These are phyloP conservation scores for Thielaviopsis musarum DNA, from an alignment of 2,329 filamentous ascomycete species.

Conservation along the genomic window DNA sequence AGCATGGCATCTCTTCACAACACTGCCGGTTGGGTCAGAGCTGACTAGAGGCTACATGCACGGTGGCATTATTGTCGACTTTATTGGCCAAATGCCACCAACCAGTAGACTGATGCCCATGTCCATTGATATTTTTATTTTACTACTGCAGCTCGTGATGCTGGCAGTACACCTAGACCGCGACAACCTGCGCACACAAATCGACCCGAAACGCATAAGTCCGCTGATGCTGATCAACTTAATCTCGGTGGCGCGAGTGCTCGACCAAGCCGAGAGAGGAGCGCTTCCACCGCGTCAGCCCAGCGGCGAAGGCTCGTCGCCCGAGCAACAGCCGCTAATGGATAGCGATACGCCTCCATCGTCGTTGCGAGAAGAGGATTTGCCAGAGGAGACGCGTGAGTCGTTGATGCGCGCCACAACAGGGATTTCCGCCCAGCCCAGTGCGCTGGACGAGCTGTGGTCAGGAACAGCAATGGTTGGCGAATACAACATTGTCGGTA, in stretches of 20 bases:
- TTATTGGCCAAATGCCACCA: slow-evolving; percentile 49
- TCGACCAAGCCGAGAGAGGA: slow-evolving; percentile 7
- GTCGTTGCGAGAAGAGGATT: neutral
- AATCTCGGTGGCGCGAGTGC: slow-evolving; percentile 4
- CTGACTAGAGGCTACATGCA: slow-evolving; percentile 48
- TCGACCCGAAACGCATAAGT: slow-evolving; percentile 8
- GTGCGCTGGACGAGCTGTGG: slow-evolving; percentile 24
- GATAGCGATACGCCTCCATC: neutral
- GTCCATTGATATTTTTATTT: slow-evolving; percentile 36
- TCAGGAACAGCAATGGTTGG: slow-evolving; percentile 38
- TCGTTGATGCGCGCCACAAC: neutral
- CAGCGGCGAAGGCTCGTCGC: neutral
- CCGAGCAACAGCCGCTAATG: neutral
- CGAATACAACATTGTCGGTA: slow-evolving; percentile 35
- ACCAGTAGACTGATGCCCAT: slow-evolving; percentile 38
- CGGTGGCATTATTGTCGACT: slow-evolving; percentile 49
- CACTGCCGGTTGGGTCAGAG: slow-evolving; percentile 40
- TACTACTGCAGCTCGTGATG: slow-evolving; percentile 46
- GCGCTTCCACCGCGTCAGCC: neutral
- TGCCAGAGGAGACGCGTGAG: neutral
- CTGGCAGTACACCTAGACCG: slow-evolving; percentile 43
- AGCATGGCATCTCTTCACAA: slow-evolving; percentile 38
- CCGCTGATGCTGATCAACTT: slow-evolving; percentile 4
- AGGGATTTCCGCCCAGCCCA: neutral
- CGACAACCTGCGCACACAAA: slow-evolving; percentile 31